Percentiles rank a stretch among this genome's conserved stretches.
phyloP scores from a whole-genome alignment of 73 alveolate species.

The Tetrahymena elliotti region DNA sequence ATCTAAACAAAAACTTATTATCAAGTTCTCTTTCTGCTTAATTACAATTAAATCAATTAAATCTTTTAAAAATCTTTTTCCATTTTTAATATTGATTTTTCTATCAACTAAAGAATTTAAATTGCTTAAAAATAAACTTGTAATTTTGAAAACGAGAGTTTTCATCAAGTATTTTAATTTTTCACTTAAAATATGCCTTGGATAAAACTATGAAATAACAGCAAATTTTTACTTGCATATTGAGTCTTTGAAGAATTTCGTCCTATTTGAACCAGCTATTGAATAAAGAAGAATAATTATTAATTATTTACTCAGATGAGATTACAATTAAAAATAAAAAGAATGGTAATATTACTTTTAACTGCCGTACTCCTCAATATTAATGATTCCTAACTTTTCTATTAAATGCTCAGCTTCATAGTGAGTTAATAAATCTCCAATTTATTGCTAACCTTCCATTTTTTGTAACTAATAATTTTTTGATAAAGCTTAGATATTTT shows the following conservation, averaged over 20 bases:
- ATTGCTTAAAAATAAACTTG: too few species aligned
- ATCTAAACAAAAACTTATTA: too few species aligned
- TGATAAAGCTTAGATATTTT: not conserved
- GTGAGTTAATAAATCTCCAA: slow-evolving; percentile 60
- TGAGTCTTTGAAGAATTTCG: slow-evolving; percentile 61
- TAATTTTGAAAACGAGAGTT: too few species aligned
- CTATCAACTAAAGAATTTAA: too few species aligned
- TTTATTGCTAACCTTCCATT: not conserved
- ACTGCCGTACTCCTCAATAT: slow-evolving; percentile 49
- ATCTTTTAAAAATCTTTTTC: too few species aligned
- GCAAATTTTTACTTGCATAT: slow-evolving; percentile 33
- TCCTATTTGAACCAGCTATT: slow-evolving; percentile 63
- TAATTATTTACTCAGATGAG: not conserved
- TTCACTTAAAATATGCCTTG: not conserved
- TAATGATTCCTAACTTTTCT: slow-evolving; percentile 41
- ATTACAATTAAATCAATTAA: too few species aligned
- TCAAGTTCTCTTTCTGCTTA: too few species aligned
- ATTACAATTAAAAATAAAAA: not conserved
- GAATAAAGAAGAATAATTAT: not conserved
- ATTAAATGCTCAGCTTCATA: slow-evolving; percentile 85
- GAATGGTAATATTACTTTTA: slow-evolving; percentile 12
- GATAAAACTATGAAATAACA: too few species aligned
- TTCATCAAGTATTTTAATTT: not conserved
- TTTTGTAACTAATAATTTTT: not conserved
- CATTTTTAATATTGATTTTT: too few species aligned